Evolutionary conservation across 2,329 filamentous ascomycete species (phyloP), one percentile per base, ranked within the genome.

Genomic region (Paracorniculantispora psalliotae): DNA sequence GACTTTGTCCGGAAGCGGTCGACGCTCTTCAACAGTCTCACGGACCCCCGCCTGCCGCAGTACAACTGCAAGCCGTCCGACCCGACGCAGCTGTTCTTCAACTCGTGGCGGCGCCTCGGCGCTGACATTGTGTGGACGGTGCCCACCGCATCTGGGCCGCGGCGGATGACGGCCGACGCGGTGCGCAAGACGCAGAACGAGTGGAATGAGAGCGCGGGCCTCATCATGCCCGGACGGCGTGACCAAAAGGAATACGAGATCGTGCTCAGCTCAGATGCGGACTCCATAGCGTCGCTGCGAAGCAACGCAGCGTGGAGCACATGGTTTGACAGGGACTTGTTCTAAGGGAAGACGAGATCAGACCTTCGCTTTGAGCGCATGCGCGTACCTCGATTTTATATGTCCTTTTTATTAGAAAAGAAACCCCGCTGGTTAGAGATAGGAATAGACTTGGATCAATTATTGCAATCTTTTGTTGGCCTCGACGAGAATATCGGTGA

Each of bases 41-140:
- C 71, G 10, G 76, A 79, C 63, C 75, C 75, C 43, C 73, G 75
- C 9, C 64, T 67, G 37, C 63, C 78, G 35, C 75, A 75, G 15
- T 67, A 78, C 23, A 69, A 71, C 19, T 71, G 75, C 58, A 74
- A 77, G 59, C 73, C 75, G 25, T 67, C 73, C n/a, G 69, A 72
- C 48, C 71, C 73, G 2, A 68, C 72, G 52, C 68, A 72, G 43
- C 68, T 79, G 41, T 71, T 71, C 12, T 75, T 79, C 68, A 79
- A 79, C 62, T 77, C 75, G 4, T 79, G 77, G 77, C 68, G 74
- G 8, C 69, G 72, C 59, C 74, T 79, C 62, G 77, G 76, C 1
- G 74, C 71, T 23, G 75, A 78, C 60, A 69, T 72, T 5, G 63
- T 68, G 61, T 79, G 76, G 67, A 28, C 50, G 7, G 64, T 74